Base-by-base conservation (phyloP, 441 rosid genomes). In the Arabidopsis hybrid region DNA sequence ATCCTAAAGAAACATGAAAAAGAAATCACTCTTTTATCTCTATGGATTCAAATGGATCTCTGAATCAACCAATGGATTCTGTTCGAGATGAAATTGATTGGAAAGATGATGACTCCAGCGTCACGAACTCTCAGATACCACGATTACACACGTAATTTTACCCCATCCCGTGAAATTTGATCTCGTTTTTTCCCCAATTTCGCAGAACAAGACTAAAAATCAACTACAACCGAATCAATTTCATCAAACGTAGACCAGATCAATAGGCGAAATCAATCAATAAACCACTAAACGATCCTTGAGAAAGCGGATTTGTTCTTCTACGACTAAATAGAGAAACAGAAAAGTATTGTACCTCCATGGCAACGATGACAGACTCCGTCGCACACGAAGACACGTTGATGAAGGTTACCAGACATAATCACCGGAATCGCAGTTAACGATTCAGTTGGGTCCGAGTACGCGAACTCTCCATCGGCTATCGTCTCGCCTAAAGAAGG, bases 361-460 rank as follows among this genome's bases (percentile, higher is more conserved):
- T 94, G 95, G 85, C 98, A 94, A 85, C 91, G 97, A 82, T 84
- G 97, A 79, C 97, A 94, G 79, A 94, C 97, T 39, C 97, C 97
- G 74, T 94, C 97, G 74, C 85, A 94, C 61, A 94, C 77, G 45
- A 90, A 95, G 74, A 92, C 97, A 43, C 97, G 88, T 29, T 97
- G 97, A 87, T 94, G 95, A 35, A 94, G 94, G 61, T 86, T 56
- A 60, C 79, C 63, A 58, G 89, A 87, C 65, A 78, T 51, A 18
- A 62, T 18, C 40, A 65, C 60, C 32, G 87, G 81, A 66, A 72
- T 83, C 31, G 78, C 67, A 46, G 80, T 56, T 29, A 85, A 43
- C 46, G 90, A 61, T 60, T 39, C 71, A 3, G 83, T 58, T 21
- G 77, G 35, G 55, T 72, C 79, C 6, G 85, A 49, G 72, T 78